Evolutionary conservation across 441 rosid genomes (phyloP).

Genomic region (Kokia cookei): DNA sequence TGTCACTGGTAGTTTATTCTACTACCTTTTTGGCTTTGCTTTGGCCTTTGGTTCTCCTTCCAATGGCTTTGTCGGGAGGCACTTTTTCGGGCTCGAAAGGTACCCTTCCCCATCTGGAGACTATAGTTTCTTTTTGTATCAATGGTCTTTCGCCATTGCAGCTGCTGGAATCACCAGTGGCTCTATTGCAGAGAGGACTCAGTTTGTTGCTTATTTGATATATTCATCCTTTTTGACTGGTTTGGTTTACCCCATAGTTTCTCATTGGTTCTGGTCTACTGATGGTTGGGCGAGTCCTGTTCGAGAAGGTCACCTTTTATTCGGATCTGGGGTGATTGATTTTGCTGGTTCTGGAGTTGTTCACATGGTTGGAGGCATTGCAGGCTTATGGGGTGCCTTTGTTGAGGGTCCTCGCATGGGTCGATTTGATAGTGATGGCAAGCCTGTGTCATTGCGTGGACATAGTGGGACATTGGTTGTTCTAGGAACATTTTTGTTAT

Average conservation of each 20-base stretch:
- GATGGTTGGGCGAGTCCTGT: slow-evolving; percentile 45
- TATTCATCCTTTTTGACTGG: slow-evolving; percentile 48
- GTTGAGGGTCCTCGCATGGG: slow-evolving; percentile 52
- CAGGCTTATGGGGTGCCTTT: slow-evolving; percentile 44
- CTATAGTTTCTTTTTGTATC: slow-evolving; percentile 34
- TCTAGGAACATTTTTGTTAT: slow-evolving; percentile 40
- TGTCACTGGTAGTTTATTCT: slow-evolving; percentile 41
- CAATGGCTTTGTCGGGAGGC: slow-evolving; percentile 41
- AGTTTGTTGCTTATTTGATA: slow-evolving; percentile 35
- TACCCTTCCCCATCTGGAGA: slow-evolving; percentile 26
- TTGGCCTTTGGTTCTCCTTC: slow-evolving; percentile 40
- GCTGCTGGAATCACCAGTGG: slow-evolving; percentile 50
- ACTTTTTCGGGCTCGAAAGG: slow-evolving; percentile 28
- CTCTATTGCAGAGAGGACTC: slow-evolving; percentile 44
- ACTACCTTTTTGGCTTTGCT: slow-evolving; percentile 43
- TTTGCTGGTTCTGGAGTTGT: slow-evolving; percentile 56
- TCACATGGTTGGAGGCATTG: slow-evolving; percentile 48
- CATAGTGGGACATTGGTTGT: slow-evolving; percentile 44
- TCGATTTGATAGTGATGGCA: slow-evolving; percentile 29
- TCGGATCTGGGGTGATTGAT: slow-evolving; percentile 40
- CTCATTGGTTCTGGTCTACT: slow-evolving; percentile 49
- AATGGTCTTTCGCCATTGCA: slow-evolving; percentile 48
- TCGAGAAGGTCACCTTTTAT: slow-evolving; percentile 20
- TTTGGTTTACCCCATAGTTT: slow-evolving; percentile 42
- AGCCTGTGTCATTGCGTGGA: slow-evolving; percentile 31